Base-by-base conservation (phyloP, 768 basidiomycete genomes). In the Tricholoma sp. region DNA sequence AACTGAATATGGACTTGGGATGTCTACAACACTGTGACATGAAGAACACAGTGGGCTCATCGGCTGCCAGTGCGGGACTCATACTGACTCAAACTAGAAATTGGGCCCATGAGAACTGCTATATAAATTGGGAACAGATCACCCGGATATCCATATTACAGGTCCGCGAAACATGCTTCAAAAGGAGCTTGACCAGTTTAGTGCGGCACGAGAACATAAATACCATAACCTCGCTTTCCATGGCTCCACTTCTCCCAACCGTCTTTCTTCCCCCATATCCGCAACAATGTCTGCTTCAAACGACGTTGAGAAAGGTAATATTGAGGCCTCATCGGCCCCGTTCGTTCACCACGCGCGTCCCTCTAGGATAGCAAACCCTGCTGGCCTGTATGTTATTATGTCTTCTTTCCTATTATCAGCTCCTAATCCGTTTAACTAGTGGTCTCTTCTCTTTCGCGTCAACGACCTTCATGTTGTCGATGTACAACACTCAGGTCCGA, bases 361-460 rank as follows among this genome's bases (percentile, higher is more conserved):
- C 19, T 61, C 70, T 50, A 69, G 66, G 56, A 70, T 86, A 27
- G 87, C 73, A 18, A 86, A 91, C 73, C 86, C 88, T 10, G 83
- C 75, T 9, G 71, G 82, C 19, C 78, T 85, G 79, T 82, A 59
- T 58, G 78, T 58, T 19, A 10, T 47, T 18, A 27, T 57, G 49
- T 27, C n/a, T 27, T 22, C 52, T 16, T 12, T 16, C 49, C 50
- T 27, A 56, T 27, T 32, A 16, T 45, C 34, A 16, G 0, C 27
- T 3, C 21, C 7, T 21, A 31, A 61, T 6, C 59, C 62, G 19
- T 39, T 47, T 51, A 31, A 37, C 52, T 64, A 89, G 88, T 29
- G 91, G 91, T 19, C 76, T 92, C 37, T 88, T 88, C 69, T 85
- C 87, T 37, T 93, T 93, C 74, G 90, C 91, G 18, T 86, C 88